Evolutionary conservation across 2,329 filamentous ascomycete species (phyloP), one percentile per base, ranked within the genome.

Genomic region (Zymoseptoria pseudotritici): DNA sequence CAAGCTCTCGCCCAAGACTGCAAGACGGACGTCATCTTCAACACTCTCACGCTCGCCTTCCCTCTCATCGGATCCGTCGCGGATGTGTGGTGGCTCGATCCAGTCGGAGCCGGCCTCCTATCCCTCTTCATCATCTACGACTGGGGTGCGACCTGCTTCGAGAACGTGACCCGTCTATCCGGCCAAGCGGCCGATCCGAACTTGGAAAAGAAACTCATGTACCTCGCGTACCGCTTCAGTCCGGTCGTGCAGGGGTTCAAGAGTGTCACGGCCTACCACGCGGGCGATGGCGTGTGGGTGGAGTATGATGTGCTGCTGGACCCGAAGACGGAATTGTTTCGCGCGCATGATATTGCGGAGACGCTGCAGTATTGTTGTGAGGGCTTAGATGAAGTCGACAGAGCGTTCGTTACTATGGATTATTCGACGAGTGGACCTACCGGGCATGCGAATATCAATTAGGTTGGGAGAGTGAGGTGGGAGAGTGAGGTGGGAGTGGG

Each of bases 111-210:
- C 3, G 80, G 82, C 0, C 67, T 87, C 0, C 76, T 89, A 0
- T 87, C 85, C 0, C 72, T 87, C 4, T 87, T 82, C 74, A 86
- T 89, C 70, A 87, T 88, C 65, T 84, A 82, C 72, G 86, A 88
- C 73, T 88, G 86, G 86, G 81, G 81, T 3, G 56, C 57, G 4
- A 88, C 85, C 0, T 83, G 80, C 61, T 77, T 85, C 54, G 78
- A 83, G 58, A 85, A 86, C 64, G 79, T 86, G 53, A 80, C 79
- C 1, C 78, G 83, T 2, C 74, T 86, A 4, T 83, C 82, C 0
- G 84, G 84, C n/a, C 77, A 82, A 56, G 81, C 82, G 0, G 83
- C 82, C 0, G 76, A 79, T 2, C 75, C 80, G 2, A 72, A 77
- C 4, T 74, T 82, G 50, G 75, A 79, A 22, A 79, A 83, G 63